Evolutionary conservation across 208 protist genomes (phyloP), one percentile per base, ranked within the genome.

Genomic region (Leishmania braziliensis): DNA sequence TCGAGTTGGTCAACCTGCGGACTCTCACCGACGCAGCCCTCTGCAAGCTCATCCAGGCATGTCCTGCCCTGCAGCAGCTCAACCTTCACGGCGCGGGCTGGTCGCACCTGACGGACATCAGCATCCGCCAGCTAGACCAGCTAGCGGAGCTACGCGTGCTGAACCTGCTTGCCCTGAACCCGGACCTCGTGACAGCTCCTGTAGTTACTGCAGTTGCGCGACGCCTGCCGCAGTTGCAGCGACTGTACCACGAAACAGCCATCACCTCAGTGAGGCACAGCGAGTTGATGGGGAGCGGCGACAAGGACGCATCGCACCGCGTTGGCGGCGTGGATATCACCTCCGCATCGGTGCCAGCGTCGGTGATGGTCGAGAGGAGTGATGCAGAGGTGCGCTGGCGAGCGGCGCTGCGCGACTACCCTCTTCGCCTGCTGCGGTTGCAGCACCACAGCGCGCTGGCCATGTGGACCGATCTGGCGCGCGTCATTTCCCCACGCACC

Each of bases 381-480:
- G 73, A 77, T 65, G 53, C 73, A n/a, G 73, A 77, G 16, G 73
- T 53, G 53, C 73, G 73, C 48, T 77, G 73, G 73, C 73, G 53
- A 14, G 73, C 73, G 54, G 73, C 73, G 36, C 29, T 77, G 50
- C 73, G 73, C 29, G 73, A 77, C 56, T 77, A 77, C 73, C 73
- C 73, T 16, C 53, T 77, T 51, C 50, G 73, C 20, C 54, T 77
- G 73, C 50, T 77, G 3, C 73, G 73, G 50, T 53, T 77, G 3
- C 73, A 77, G 53, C 73, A 77, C 53, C 73, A 77, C 73, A 77
- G 73, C 56, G 73, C 73, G 23, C 73, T 77, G 12, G n/a, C 29
- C 36, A 23, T 77, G 53, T 77, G 73, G 73, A 77, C 73, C 1
- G 73, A 77, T 23, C 9, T 29, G 73, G 73, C 53, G 20, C 48